A percentile compares a stretch with the other conserved stretches of the same genome.
Conservation (phyloP, 164 flowering plant species). For the Vitis amurensis region DNA sequence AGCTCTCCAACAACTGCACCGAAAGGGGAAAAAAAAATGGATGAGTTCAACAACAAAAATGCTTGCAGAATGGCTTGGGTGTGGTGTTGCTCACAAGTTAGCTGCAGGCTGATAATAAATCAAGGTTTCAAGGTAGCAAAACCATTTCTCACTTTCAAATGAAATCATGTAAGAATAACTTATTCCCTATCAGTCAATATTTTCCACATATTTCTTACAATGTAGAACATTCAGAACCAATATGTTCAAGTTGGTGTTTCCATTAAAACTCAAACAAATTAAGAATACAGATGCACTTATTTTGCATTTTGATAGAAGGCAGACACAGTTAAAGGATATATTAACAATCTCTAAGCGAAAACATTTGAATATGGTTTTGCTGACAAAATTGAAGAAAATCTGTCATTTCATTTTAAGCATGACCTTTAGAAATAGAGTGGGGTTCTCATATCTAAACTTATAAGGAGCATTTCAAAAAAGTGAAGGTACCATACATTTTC, state of each 20-base stretch:
- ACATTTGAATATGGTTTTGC: not conserved
- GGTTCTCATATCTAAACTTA: too few relatives aligned
- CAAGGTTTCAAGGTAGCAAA: not conserved
- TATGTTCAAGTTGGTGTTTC: not conserved
- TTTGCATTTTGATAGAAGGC: not conserved
- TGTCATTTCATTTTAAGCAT: too few relatives aligned
- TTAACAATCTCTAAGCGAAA: not conserved
- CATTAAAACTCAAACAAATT: not conserved
- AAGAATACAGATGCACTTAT: not conserved
- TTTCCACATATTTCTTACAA: not conserved
- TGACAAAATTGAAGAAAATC: too few relatives aligned
- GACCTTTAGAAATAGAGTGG: too few relatives aligned
- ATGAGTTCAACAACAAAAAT: not conserved
- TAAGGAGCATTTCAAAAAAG: too few relatives aligned
- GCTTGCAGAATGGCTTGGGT: too few relatives aligned
- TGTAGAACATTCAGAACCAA: not conserved
- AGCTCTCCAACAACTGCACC: conserved; percentile 60
- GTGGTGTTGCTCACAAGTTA: too few relatives aligned
- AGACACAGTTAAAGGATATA: not conserved
- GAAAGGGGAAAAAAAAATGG: not conserved
- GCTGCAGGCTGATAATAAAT: not conserved
- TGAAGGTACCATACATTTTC: conserved; percentile 60
- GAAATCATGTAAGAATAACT: not conserved
- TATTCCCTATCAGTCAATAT: too few relatives aligned
- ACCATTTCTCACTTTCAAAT: not conserved